A percentile compares a stretch with the other conserved stretches of the same genome.
Evolutionary conservation across 2,329 filamentous ascomycete genomes (phyloP).

Genomic region (Dactylellina drechsleri): DNA sequence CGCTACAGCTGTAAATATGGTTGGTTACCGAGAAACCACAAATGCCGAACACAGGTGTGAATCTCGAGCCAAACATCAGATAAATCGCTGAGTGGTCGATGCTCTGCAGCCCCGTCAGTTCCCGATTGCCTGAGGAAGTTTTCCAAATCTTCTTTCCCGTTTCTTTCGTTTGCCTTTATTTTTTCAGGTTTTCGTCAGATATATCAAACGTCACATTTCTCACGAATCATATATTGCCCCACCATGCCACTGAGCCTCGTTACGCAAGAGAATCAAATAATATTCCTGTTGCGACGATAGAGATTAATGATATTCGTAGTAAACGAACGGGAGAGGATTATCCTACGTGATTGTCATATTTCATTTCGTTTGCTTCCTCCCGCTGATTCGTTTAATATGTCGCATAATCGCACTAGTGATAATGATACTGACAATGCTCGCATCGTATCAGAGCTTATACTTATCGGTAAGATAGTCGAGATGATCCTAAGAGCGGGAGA

Average conservation of each 20-base stretch:
- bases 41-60: conserved; percentile 26
- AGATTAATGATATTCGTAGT: not conserved
- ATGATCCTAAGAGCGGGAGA: conserved; percentile 26
- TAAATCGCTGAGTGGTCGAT: conserved; percentile 28
- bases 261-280: conserved; percentile 1
- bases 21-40: conserved; percentile 37
- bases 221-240: conserved; percentile 35
- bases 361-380: conserved; percentile 49
- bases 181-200: conserved; percentile 12
- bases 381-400: conserved; percentile 27
- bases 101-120: conserved; percentile 23
- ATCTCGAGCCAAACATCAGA: conserved; percentile 10
- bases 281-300: not conserved
- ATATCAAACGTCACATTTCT: conserved; percentile 25
- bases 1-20: conserved; percentile 41
- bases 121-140: conserved; percentile 18
- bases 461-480: conserved; percentile 1
- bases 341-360: conserved; percentile 46
- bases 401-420: conserved; percentile 20
- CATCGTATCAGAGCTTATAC: not conserved
- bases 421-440: conserved; percentile 13
- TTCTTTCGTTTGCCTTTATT: conserved; percentile 34
- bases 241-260: conserved; percentile 4
- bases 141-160: conserved; percentile 17
- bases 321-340: conserved; percentile 5